Conservation (phyloP, 192 early-diverging fungal genomes). For the Phycomyces nitens region DNA sequence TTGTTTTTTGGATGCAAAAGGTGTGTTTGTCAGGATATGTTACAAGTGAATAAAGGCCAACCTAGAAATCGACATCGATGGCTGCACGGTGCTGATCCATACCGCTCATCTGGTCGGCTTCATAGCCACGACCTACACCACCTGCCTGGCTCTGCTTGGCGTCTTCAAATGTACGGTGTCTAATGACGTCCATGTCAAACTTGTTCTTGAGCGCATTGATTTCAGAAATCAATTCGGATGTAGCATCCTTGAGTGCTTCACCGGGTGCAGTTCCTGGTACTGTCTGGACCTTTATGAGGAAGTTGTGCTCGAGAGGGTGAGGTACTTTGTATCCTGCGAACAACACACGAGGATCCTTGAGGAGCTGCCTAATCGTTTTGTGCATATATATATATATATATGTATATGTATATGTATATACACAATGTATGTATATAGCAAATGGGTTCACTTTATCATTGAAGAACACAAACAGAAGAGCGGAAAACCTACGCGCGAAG, state of each 20-base stretch:
- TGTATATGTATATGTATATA: too few relatives aligned
- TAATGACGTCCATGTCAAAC: slow-evolving; percentile 63
- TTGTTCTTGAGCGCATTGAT: slow-evolving; percentile 73
- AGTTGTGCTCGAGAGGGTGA: slow-evolving; percentile 92
- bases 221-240: slow-evolving; percentile 75
- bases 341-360: slow-evolving; percentile 88
- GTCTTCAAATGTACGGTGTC: slow-evolving; percentile 35
- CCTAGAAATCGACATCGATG: slow-evolving; percentile 68
- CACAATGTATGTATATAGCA: too few relatives aligned
- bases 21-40: not conserved
- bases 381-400: too few relatives aligned
- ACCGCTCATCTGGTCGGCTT: slow-evolving; percentile 32
- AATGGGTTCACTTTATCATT: not conserved
- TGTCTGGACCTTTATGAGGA: slow-evolving; percentile 91
- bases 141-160: slow-evolving; percentile 16
- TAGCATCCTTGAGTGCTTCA: slow-evolving; percentile 72
- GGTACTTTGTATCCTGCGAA: slow-evolving; percentile 97
- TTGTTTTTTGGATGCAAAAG: not conserved
- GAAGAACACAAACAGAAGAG: not conserved
- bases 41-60: not conserved
- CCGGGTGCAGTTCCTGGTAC: slow-evolving; percentile 82
- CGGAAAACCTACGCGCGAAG: slow-evolving; percentile 71
- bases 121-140: slow-evolving; percentile 16
- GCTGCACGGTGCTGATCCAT: slow-evolving; percentile 29
- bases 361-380: slow-evolving; percentile 59